Evolutionary conservation across 2,329 filamentous ascomycete genomes (phyloP).

Genomic region (Metarhizium rileyi): DNA sequence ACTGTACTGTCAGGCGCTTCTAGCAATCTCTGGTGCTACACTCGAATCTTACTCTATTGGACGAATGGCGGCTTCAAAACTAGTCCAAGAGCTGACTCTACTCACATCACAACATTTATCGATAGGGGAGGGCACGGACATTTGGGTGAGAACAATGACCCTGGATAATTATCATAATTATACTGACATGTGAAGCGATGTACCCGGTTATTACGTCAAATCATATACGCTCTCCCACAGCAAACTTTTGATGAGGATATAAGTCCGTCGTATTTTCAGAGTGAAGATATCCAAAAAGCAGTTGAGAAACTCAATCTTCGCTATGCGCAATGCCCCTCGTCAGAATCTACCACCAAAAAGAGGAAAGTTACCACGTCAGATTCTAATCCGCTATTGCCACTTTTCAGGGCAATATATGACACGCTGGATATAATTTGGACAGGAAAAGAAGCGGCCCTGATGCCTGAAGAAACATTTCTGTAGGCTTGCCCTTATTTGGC

Average conservation of each 20-base stretch:
- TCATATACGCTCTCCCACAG: constrained; percentile 12
- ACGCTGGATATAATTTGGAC: constrained; percentile 18
- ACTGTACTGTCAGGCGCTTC: constrained; percentile 28
- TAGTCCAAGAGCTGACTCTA: constrained; percentile 32
- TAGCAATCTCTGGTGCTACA: constrained; percentile 28
- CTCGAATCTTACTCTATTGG: constrained; percentile 23
- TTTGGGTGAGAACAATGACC: constrained; percentile 25
- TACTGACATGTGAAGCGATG: constrained; percentile 20
- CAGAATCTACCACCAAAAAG: constrained; percentile 16
- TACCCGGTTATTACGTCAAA: constrained; percentile 19
- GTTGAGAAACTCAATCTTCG: constrained; percentile 21
- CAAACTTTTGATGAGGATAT: constrained; percentile 14
- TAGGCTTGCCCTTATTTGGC: constrained; percentile 24
- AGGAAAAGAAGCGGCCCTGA: constrained; percentile 14
- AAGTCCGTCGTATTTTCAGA: constrained; percentile 20
- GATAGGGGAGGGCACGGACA: constrained; percentile 26
- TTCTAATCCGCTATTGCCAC: constrained; percentile 11
- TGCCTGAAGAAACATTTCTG: constrained; percentile 31
- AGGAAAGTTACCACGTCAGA: constrained; percentile 16
- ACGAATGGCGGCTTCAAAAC: constrained; percentile 31
- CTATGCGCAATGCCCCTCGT: constrained; percentile 11
- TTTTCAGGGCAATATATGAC: constrained; percentile 17
- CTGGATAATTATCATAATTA: not conserved
- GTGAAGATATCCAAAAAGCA: constrained; percentile 17
- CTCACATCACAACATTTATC: constrained; percentile 21